Conservation (phyloP, 2,329 filamentous ascomycete species). For the Didymella pinodella region DNA sequence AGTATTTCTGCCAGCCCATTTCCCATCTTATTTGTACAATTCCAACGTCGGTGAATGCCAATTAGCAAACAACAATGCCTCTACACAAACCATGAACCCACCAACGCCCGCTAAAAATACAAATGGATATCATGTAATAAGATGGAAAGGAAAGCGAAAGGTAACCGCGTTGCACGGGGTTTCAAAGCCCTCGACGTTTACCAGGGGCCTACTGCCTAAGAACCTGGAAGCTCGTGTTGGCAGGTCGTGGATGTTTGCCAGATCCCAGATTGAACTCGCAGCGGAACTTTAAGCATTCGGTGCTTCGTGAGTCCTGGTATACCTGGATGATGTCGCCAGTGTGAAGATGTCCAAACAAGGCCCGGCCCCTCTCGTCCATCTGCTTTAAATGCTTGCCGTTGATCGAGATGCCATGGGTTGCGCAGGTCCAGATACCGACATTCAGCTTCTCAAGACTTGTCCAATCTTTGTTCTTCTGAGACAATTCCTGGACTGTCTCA, state of each 20-base stretch:
- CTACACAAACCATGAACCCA: neutral
- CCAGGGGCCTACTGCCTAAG: conserved; percentile 5
- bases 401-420: conserved; percentile 76
- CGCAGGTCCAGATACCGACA: conserved; percentile 80
- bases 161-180: neutral
- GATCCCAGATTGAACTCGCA: conserved; percentile 55
- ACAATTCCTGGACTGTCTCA: conserved; percentile 60
- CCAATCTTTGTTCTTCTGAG: conserved; percentile 61
- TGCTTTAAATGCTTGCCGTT: conserved; percentile 74
- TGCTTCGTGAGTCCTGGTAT: conserved; percentile 61
- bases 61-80: conserved; percentile 1
- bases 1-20: neutral
- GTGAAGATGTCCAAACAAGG: conserved; percentile 72
- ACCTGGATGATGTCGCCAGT: conserved; percentile 80
- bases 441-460: conserved; percentile 63
- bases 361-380: conserved; percentile 59
- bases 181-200: neutral
- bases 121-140: conserved; percentile 16
- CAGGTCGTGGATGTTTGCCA: conserved; percentile 40
- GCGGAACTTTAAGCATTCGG: conserved; percentile 51
- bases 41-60: neutral
- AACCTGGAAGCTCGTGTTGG: conserved; percentile 38
- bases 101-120: conserved; percentile 17
- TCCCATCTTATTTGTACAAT: neutral
- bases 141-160: neutral